phyloP scores from a whole-genome alignment of 495 filamentous ascomycete species.

The Pyrenopolyporus hunteri region DNA sequence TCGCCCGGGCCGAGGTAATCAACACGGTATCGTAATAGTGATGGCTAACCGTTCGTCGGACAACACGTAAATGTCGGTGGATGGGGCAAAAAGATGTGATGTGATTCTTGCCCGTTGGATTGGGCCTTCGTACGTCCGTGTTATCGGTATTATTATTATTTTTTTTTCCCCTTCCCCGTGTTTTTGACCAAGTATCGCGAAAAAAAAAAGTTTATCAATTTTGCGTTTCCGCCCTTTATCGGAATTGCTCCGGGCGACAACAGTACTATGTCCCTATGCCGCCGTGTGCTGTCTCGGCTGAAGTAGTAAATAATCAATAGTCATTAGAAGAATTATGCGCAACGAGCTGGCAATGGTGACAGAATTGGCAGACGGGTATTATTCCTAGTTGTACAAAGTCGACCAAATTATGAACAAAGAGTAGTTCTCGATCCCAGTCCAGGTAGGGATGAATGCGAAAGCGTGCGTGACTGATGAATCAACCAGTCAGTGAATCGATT shows the following conservation, averaged over 20 bases:
- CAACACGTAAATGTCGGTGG: constrained; percentile 21
- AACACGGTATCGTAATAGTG: constrained; percentile 15
- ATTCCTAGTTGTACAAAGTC: constrained; percentile 25
- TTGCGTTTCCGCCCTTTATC: constrained; percentile 3
- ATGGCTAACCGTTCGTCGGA: background rate
- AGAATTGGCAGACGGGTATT: constrained; percentile 23
- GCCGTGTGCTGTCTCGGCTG: no score
- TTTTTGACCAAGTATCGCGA: constrained; percentile 25
- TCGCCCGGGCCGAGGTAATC: constrained; percentile 1
- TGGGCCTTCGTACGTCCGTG: background rate
- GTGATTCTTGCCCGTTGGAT: background rate
- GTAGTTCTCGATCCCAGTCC: constrained; percentile 9
- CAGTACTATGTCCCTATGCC: background rate
- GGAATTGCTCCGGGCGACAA: background rate
- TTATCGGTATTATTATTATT: background rate
- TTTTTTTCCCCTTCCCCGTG: no score
- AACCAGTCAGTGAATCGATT: constrained; percentile 20
- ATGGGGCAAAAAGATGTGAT: constrained; percentile 12
- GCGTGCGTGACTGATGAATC: constrained; percentile 33
- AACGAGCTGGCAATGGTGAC: background rate
- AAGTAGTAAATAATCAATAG: no score
- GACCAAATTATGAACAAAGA: constrained; percentile 36
- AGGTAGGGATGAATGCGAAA: constrained; percentile 41
- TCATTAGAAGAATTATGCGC: constrained; percentile 15
- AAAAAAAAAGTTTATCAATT: constrained; percentile 12